Percentiles rank a stretch among this genome's conserved stretches.
These are phyloP conservation scores for Halophytophthora polymorphica DNA, from an alignment of 352 stramenopile species.

Conservation along the genomic window DNA sequence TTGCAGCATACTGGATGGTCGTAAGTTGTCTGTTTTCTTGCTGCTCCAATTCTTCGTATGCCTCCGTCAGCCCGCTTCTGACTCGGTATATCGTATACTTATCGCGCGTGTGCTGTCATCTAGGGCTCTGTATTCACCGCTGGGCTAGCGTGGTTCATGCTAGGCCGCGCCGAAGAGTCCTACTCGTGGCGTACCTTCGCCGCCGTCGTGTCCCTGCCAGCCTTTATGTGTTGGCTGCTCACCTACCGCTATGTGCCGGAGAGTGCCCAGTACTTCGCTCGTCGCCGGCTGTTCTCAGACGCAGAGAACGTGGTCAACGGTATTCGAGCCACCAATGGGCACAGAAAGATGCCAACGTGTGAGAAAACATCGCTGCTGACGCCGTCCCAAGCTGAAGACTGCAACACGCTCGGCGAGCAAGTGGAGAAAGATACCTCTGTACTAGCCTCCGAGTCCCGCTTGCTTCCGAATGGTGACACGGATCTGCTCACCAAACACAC, in stretches of 20 bases:
- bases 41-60: not conserved
- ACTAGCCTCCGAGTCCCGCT: not conserved
- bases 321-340: slow-evolving; percentile 43
- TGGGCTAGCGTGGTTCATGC: slow-evolving; percentile 77
- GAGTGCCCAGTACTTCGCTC: slow-evolving; percentile 69
- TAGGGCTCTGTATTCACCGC: slow-evolving; percentile 85
- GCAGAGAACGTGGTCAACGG: slow-evolving; percentile 60
- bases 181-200: slow-evolving; percentile 80
- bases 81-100: slow-evolving; percentile 1
- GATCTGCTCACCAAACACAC: slow-evolving; percentile 18
- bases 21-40: slow-evolving; percentile 24
- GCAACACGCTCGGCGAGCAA: not conserved
- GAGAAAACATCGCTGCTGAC: slow-evolving; percentile 14
- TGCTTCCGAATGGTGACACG: not conserved
- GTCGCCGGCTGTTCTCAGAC: slow-evolving; percentile 43
- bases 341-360: slow-evolving; percentile 1
- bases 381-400: not conserved
- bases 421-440: slow-evolving; percentile 9
- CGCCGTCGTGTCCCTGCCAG: slow-evolving; percentile 61
- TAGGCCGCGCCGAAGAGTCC: slow-evolving; percentile 35
- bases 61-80: not conserved
- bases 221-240: slow-evolving; percentile 61
- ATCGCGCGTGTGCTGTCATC: not conserved
- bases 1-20: slow-evolving; percentile 91
- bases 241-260: slow-evolving; percentile 78